These are phyloP conservation scores for Exophiala bonariae DNA, from an alignment of 2,329 filamentous ascomycete genomes.

Conservation along the genomic window DNA sequence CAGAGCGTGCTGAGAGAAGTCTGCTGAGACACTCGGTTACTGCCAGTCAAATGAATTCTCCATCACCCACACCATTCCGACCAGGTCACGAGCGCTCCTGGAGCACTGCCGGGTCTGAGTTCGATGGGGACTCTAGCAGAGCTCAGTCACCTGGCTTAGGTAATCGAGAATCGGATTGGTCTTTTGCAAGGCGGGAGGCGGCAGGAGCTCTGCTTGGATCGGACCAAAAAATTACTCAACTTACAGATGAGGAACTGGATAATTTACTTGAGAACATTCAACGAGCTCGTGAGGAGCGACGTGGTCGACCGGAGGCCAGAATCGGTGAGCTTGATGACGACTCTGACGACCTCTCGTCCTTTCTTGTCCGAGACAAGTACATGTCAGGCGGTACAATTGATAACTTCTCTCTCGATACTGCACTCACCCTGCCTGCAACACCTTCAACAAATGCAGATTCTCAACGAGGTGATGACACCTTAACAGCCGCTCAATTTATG, in stretches of 20 bases:
- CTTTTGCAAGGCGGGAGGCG: constrained; percentile 88
- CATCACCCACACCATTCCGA: constrained; percentile 62
- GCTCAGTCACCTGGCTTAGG: constrained; percentile 77
- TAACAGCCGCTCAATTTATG: constrained; percentile 74
- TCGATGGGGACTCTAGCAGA: constrained; percentile 69
- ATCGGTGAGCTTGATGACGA: constrained; percentile 70
- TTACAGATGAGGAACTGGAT: constrained; percentile 94
- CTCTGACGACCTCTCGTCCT: constrained; percentile 83
- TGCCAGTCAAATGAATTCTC: constrained; percentile 62
- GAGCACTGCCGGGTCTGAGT: constrained; percentile 76
- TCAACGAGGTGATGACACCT: constrained; percentile 46
- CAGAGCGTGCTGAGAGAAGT: constrained; percentile 80
- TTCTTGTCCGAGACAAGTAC: constrained; percentile 88
- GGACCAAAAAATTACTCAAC: constrained; percentile 84
- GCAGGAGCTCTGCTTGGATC: constrained; percentile 84
- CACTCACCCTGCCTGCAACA: constrained; percentile 90
- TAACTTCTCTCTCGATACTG: constrained; percentile 93
- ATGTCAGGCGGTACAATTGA: constrained; percentile 92
- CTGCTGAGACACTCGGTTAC: constrained; percentile 79
- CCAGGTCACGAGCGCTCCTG: constrained; percentile 74
- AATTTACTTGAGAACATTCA: constrained; percentile 92
- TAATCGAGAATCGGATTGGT: constrained; percentile 85
- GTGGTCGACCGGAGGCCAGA: constrained; percentile 60
- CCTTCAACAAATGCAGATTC: constrained; percentile 68
- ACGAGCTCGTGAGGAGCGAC: constrained; percentile 78